phyloP scores from a whole-genome alignment of 192 early-diverging fungal genomes.

The Geranomyces michiganensis region DNA sequence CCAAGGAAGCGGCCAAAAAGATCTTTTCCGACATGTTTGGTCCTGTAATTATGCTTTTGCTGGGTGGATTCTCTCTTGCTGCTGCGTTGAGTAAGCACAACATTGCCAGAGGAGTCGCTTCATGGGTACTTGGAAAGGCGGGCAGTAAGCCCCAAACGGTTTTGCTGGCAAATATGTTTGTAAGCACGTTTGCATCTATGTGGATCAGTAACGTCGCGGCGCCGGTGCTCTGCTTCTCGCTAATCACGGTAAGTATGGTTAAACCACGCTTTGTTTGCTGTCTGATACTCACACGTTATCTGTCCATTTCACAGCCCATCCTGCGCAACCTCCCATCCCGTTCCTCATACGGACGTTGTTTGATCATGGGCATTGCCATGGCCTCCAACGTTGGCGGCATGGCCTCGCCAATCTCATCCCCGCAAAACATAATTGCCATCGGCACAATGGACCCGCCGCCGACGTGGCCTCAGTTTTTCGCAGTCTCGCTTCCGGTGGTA shows the following conservation, averaged over 20 bases:
- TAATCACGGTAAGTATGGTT: constrained; percentile 58
- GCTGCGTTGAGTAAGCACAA: constrained; percentile 93
- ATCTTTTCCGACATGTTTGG: constrained; percentile 95
- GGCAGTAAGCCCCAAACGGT: constrained; percentile 85
- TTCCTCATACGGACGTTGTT: constrained; percentile 78
- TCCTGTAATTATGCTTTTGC: constrained; percentile 92
- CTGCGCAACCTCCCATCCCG: constrained; percentile 83
- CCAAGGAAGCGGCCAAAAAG: constrained; percentile 76
- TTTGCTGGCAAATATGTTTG: constrained; percentile 91
- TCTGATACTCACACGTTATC: too few species aligned
- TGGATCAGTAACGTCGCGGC: constrained; percentile 98
- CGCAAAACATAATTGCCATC: constrained; percentile 97
- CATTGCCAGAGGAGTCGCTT: constrained; percentile 89
- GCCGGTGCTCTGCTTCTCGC: constrained; percentile 92
- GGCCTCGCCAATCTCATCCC: constrained; percentile 94
- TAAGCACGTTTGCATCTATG: constrained; percentile 97
- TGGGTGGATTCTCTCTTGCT: constrained; percentile 94
- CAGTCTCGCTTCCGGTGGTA: constrained; percentile 83
- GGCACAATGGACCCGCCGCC: constrained; percentile 87
- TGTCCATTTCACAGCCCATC: constrained; percentile 67
- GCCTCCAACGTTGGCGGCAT: constrained; percentile 97
- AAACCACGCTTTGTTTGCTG: too few species aligned
- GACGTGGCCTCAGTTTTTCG: constrained; percentile 91
- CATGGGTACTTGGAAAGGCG: constrained; percentile 84
- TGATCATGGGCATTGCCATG: constrained; percentile 95